phyloP scores from a whole-genome alignment of 78 protist genomes.

The Guillardia theta region DNA sequence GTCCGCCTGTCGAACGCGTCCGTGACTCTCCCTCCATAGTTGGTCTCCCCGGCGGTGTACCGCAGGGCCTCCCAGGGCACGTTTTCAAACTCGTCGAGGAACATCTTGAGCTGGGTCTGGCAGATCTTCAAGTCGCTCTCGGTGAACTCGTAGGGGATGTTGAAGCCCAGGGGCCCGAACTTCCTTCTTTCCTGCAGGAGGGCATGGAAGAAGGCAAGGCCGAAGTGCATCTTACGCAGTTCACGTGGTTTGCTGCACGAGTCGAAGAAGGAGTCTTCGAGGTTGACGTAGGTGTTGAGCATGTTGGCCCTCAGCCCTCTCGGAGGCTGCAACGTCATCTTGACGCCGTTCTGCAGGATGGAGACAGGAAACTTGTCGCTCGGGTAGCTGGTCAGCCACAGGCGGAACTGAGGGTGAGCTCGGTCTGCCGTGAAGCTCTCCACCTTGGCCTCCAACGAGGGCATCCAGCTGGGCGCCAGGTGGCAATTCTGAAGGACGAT shows the following conservation, averaged over 20 bases:
- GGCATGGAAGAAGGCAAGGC: slow-evolving; percentile 83
- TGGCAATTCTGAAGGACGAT: slow-evolving; percentile 84
- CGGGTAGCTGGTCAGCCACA: slow-evolving; percentile 80
- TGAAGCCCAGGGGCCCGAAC: slow-evolving; percentile 88
- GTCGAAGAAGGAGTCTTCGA: not conserved
- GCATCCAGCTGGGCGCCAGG: slow-evolving; percentile 73
- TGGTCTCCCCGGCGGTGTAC: slow-evolving; percentile 64
- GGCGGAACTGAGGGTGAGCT: slow-evolving; percentile 72
- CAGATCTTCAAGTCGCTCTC: slow-evolving; percentile 68
- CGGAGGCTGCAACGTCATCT: slow-evolving; percentile 81
- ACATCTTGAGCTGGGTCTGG: slow-evolving; percentile 49
- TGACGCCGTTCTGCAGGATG: slow-evolving; percentile 74
- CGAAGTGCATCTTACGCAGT: slow-evolving; percentile 66
- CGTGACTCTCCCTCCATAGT: slow-evolving; percentile 87
- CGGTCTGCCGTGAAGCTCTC: slow-evolving; percentile 38
- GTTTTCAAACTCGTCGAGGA: slow-evolving; percentile 43
- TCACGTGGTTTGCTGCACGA: slow-evolving; percentile 37
- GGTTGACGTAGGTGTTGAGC: not conserved
- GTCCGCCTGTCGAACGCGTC: slow-evolving; percentile 69
- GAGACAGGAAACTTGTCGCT: slow-evolving; percentile 66
- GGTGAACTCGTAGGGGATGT: slow-evolving; percentile 86
- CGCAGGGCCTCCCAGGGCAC: slow-evolving; percentile 73
- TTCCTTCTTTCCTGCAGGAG: slow-evolving; percentile 82
- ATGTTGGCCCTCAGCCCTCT: slow-evolving; percentile 74
- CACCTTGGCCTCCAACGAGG: slow-evolving; percentile 52